Percentiles rank a stretch among this genome's conserved stretches.
Conservation (phyloP, 2,329 filamentous ascomycete genomes). For the Trichophyton verrucosum region DNA sequence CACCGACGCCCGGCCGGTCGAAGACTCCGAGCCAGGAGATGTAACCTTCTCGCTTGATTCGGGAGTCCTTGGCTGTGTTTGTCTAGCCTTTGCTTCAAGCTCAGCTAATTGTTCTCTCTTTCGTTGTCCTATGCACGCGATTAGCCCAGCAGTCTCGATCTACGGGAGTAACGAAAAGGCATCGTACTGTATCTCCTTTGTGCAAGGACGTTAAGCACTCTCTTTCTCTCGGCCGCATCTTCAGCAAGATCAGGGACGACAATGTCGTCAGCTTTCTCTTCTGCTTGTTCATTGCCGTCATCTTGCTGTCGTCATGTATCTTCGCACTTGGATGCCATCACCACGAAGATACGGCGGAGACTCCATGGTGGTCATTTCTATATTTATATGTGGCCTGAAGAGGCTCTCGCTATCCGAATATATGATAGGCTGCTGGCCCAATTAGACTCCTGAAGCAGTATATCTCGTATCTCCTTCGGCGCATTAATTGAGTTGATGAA, state of each 20-base stretch:
- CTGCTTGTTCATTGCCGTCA: constrained; percentile 7
- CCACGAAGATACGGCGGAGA: background rate
- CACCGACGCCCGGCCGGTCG: background rate
- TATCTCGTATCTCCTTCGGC: background rate
- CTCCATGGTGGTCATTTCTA: background rate
- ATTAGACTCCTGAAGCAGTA: background rate
- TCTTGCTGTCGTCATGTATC: background rate
- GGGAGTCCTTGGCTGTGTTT: background rate
- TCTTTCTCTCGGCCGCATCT: constrained; percentile 41
- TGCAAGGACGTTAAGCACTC: constrained; percentile 43
- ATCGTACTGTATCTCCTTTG: constrained; percentile 41
- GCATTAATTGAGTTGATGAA: background rate
- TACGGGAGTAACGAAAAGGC: background rate
- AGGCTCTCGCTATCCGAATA: background rate
- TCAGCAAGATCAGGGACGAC: constrained; percentile 39
- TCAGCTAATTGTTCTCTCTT: constrained; percentile 19
- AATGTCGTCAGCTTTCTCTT: constrained; percentile 19
- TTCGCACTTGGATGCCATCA: background rate
- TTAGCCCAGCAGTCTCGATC: background rate
- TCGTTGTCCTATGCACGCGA: constrained; percentile 12
- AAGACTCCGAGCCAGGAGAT: background rate
- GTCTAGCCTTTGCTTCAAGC: constrained; percentile 16
- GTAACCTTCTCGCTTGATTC: background rate
- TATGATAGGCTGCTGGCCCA: background rate
- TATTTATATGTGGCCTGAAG: background rate